Base-by-base conservation (phyloP, 495 filamentous ascomycete genomes). In the Penicillium daleae region DNA sequence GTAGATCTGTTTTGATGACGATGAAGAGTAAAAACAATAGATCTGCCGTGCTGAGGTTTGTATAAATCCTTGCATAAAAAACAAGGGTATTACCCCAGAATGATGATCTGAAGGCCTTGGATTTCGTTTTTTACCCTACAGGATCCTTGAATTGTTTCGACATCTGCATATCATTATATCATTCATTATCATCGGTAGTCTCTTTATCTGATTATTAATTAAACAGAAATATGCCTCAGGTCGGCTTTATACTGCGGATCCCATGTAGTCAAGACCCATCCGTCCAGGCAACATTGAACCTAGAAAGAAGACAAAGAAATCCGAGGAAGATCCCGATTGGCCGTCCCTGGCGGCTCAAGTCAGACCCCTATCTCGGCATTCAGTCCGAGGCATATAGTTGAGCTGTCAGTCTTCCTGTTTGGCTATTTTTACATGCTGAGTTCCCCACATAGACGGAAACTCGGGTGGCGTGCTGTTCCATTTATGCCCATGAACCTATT, bases 401-500 rank as follows among this genome's bases (percentile, higher is more conserved):
- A 27, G 26, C 19, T 52, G 49, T 52, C 49, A 32, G 31, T n/a
- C 29, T 3, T 52, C 26, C 26, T 52, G 9, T 52, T 29, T 51
- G 49, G 26, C 17, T 31, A 31, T 52, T 52, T 52, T 29, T n/a
- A 31, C 8, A 31, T 7, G 4, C 26, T 15, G 3, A 31, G 13
- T 52, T 17, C 49, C n/a, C 49, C 49, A 52, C 49, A 29, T n/a
- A 17, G 4, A n/a, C 21, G 21, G 21, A 54, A 54, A 33, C 19
- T 54, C 51, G 27, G 31, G 51, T 54, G 51, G 29, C 29, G 31
- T 33, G 51, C 51, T 29, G 51, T 54, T 54, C 51, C 51, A 32
- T 7, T 54, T 54, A 35, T 54, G 51, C 51, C 19, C 17, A 33
- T 22, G 51, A 27, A 54, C 17, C 29, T 35, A n/a, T 54, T 54